phyloP scores from a whole-genome alignment of 2,329 filamentous ascomycete genomes.

The Coniochaeta prunicola region DNA sequence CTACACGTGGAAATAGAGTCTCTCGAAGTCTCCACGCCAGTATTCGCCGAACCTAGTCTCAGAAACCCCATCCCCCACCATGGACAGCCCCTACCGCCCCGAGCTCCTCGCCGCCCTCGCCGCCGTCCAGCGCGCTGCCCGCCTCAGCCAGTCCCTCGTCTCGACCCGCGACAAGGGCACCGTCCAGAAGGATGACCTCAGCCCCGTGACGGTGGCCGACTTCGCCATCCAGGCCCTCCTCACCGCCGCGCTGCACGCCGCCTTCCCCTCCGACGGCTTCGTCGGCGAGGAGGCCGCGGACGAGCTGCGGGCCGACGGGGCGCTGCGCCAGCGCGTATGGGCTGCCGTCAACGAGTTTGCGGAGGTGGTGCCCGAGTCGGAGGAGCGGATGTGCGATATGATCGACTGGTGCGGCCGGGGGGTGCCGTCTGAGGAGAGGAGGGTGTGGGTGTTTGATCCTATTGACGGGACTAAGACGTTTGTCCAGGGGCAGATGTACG shows the following conservation, averaged over 20 bases:
- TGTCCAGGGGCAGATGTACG: constrained; percentile 45
- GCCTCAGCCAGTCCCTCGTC: constrained; percentile 42
- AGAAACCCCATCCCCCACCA: constrained; percentile 10
- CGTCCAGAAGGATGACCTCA: constrained; percentile 46
- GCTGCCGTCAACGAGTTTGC: constrained; percentile 6
- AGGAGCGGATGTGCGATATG: constrained; percentile 41
- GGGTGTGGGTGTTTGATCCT: constrained; percentile 53
- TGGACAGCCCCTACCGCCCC: constrained; percentile 33
- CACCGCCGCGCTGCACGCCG: constrained; percentile 37
- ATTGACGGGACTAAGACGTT: constrained; percentile 55
- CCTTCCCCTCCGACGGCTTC: constrained; percentile 43
- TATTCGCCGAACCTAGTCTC: too few relatives aligned
- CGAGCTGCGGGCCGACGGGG: constrained; percentile 33
- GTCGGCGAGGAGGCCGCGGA: constrained; percentile 50
- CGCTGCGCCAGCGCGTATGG: constrained; percentile 40
- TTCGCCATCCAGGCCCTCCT: constrained; percentile 52
- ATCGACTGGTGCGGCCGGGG: constrained; percentile 44
- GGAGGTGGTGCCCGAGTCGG: constrained; percentile 22
- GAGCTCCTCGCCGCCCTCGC: constrained; percentile 36
- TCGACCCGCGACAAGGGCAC: constrained; percentile 39
- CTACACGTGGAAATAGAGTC: not conserved
- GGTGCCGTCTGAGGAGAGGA: constrained; percentile 24
- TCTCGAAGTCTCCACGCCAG: too few relatives aligned
- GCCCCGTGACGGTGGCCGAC: constrained; percentile 52
- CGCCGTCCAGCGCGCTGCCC: constrained; percentile 36